Base-by-base conservation (phyloP, 2,329 filamentous ascomycete species). In the Monilinia fructicola region DNA sequence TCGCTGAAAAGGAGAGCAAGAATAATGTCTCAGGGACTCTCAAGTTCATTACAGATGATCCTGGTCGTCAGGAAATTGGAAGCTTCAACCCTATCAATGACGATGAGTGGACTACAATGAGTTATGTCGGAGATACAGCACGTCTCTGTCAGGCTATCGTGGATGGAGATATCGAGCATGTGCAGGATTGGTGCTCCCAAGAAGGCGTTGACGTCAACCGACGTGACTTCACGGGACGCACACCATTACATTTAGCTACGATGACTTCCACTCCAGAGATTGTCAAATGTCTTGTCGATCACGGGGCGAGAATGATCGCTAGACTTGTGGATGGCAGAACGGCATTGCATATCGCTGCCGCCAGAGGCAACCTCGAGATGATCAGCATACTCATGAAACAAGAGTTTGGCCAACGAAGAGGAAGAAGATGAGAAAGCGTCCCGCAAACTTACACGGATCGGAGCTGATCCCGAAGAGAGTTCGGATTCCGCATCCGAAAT, bases 101-200 rank as follows among this genome's bases (percentile, higher is more conserved):
- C 53, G 84, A 91, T 61, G 91, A 95, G 74, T 96, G 92, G 91
- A 95, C 92, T 0, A 90, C 93, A 70, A 95, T 96, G 91, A 91
- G 92, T 0, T 96, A 96, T 71, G 84, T 96, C 46, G 90, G 91
- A 14, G 91, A 93, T 71, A 93, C 91, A 1, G 87, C 86, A 48
- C 82, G 85, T 21, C 82, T 96, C 2, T 96, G 91, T 73, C 89
- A 93, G 74, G 92, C 90, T 0, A 96, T 96, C 67, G 86, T 93
- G 4, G 87, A 93, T 71, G 81, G 84, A 1, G 88, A 96, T 76
- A 71, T 89, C 3, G 87, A 91, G 48, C 84, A 86, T 69, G 89
- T 96, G 3, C 77, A 86, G 71, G 85, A 87, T 70, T 96, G 91
- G 88, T 81, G 87, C 31, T 78, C 81, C 5, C 86, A 90, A 72